Conservation (phyloP, 306 rosid genomes). For the Cyclanthera cordifolia region DNA sequence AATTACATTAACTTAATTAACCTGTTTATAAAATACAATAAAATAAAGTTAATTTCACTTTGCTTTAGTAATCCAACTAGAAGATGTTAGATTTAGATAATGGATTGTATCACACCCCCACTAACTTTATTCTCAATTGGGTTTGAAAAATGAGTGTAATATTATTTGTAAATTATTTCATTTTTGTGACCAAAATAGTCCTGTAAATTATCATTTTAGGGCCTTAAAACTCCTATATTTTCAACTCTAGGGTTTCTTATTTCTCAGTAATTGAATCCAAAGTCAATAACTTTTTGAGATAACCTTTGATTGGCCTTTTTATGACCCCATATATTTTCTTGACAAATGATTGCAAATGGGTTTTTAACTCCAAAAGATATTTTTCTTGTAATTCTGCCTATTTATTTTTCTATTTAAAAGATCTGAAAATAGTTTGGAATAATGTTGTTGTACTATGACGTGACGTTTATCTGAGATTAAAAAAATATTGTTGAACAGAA, state of each 20-base stretch:
- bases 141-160: not conserved
- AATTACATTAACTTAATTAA: too few species aligned
- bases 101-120: not conserved
- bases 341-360: not conserved
- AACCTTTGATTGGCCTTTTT: not conserved
- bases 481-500: too few species aligned
- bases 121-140: conserved; percentile 1
- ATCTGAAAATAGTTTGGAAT: too few species aligned
- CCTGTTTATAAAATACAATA: too few species aligned
- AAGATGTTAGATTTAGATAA: not conserved
- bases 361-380: too few species aligned
- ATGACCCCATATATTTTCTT: not conserved
- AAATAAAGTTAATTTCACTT: too few species aligned
- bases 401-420: too few species aligned
- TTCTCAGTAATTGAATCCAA: not conserved
- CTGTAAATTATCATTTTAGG: not conserved
- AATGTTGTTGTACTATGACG: too few species aligned
- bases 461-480: too few species aligned
- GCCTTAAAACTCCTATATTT: conserved; percentile 4
- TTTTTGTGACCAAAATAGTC: not conserved
- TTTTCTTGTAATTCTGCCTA: too few species aligned
- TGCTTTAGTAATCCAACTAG: not conserved
- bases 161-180: conserved; percentile 4
- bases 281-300: not conserved
- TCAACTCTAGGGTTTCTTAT: conserved; percentile 2